phyloP scores from a whole-genome alignment of 192 early-diverging fungal genomes.

The Coemansia sp. region DNA sequence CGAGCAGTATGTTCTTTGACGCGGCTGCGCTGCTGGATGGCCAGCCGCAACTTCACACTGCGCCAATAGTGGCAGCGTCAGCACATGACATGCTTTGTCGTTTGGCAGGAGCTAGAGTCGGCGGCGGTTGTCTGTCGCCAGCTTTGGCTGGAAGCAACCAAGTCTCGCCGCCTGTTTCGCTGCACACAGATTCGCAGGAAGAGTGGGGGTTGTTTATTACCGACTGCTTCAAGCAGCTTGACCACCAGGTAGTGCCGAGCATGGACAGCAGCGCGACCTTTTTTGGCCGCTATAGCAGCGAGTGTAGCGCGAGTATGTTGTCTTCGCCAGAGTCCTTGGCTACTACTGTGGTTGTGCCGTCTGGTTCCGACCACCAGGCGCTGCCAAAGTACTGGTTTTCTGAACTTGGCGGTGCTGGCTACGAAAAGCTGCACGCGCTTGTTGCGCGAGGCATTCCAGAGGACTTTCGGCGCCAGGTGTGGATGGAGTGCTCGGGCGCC shows the following conservation, averaged over 20 bases:
- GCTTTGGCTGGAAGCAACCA: background rate
- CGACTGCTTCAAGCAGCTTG: slow-evolving; percentile 20
- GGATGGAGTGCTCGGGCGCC: slow-evolving; percentile 49
- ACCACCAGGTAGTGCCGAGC: slow-evolving; percentile 18
- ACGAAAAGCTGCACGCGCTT: slow-evolving; percentile 21
- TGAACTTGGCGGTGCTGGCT: slow-evolving; percentile 2
- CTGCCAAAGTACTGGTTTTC: slow-evolving; percentile 30
- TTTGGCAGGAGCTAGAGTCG: slow-evolving; percentile 23
- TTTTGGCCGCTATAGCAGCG: background rate
- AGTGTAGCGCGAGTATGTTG: background rate
- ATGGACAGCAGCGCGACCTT: slow-evolving; percentile 16
- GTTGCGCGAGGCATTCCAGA: slow-evolving; percentile 31
- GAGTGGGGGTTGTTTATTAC: slow-evolving; percentile 38
- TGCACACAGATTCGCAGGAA: slow-evolving; percentile 27
- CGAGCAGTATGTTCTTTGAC: slow-evolving; percentile 19
- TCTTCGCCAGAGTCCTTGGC: slow-evolving; percentile 9
- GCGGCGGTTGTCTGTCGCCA: background rate
- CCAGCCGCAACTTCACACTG: slow-evolving; percentile 7
- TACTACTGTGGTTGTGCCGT: slow-evolving; percentile 17
- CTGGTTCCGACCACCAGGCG: background rate
- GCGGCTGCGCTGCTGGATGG: slow-evolving; percentile 11
- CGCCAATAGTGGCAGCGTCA: slow-evolving; percentile 22
- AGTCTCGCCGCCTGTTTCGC: slow-evolving; percentile 12
- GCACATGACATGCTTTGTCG: slow-evolving; percentile 53
- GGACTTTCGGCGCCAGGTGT: slow-evolving; percentile 40